Evolutionary conservation across 2,329 filamentous ascomycete species (phyloP).

Genomic region (Bertia moriformis): DNA sequence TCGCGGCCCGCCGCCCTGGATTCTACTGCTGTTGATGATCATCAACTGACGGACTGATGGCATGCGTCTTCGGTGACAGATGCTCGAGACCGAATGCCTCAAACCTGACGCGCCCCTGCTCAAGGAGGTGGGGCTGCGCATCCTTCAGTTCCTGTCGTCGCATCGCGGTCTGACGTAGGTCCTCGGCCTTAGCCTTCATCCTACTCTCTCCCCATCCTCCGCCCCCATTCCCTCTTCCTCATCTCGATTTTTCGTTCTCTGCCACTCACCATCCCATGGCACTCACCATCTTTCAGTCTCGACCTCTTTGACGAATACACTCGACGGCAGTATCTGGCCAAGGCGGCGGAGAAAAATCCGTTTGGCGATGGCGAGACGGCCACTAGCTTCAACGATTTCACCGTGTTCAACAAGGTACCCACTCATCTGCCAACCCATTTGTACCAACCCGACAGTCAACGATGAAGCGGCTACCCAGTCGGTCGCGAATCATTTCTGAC

Average conservation of each 20-base stretch:
- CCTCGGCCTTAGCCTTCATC: too few relatives aligned
- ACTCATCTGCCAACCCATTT: too few relatives aligned
- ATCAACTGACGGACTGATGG: constrained; percentile 1
- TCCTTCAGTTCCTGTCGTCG: constrained; percentile 87
- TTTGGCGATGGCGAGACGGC: constrained; percentile 68
- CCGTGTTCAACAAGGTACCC: constrained; percentile 63
- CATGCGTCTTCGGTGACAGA: constrained; percentile 32
- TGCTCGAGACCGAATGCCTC: constrained; percentile 76
- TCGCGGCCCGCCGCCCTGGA: constrained; percentile 1
- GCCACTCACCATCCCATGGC: too few relatives aligned
- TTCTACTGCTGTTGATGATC: not conserved
- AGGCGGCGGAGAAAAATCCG: constrained; percentile 65
- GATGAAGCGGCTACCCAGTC: too few relatives aligned
- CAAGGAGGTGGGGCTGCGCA: constrained; percentile 66
- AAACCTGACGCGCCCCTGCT: constrained; percentile 64
- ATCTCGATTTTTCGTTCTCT: constrained; percentile 5
- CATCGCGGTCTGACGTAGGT: constrained; percentile 82
- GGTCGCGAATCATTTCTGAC: not conserved
- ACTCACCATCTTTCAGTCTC: constrained; percentile 31
- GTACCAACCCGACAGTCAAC: too few relatives aligned
- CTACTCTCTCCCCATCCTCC: constrained; percentile 1
- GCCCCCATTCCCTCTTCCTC: constrained; percentile 2
- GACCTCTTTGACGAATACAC: constrained; percentile 91
- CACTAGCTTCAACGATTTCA: constrained; percentile 64
- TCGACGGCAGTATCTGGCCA: constrained; percentile 73